Base-by-base conservation (phyloP, 768 basidiomycete species). In the Lactarius vividus region DNA sequence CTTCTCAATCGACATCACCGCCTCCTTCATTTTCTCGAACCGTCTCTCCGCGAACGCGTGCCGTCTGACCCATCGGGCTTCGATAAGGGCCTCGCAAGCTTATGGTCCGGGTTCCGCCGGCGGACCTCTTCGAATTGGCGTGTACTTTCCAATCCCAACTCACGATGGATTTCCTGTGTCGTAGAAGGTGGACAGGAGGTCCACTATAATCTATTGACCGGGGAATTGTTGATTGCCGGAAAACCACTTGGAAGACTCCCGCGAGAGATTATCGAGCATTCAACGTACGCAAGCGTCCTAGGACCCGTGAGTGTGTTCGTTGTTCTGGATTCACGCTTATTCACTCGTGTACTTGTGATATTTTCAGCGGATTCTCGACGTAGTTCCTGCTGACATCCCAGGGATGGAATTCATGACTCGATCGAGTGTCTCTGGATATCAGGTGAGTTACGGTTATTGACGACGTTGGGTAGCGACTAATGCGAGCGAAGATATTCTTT, bases 211-310 rank as follows among this genome's bases (percentile, higher is more conserved):
- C 4, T 59, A 9, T 26, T 60, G 18, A 59, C 46, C 6, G 64
- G 64, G 2, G 7, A 54, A 13, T 52, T 65, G 1, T 16, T 65
- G 3, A 39, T 60, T 31, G n/a, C 15, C 31, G 64, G 57, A 20
- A 60, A 33, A 26, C 64, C 46, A 2, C 29, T 65, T 15, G 64
- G 58, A 16, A 58, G 39, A 39, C 63, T 64, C 2, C 63, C 63
- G 0, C 23, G 10, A 31, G 63, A 64, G 54, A 37, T 64, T 23
- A 13, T 33, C 9, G 31, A 42, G 26, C 63, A 64, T 28, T 15
- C 56, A 3, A 57, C 56, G 18, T 64, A 65, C 16, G n/a, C 57
- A 9, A 58, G 64, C 13, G 13, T 60, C 11, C 40, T 65, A 5
- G 59, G 64, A 26, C 1, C 26, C 6, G 64, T 65, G 33, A 53